Evolutionary conservation across 1,284 basidiomycete species (phyloP).

Genomic region (Malassezia arunalokei): DNA sequence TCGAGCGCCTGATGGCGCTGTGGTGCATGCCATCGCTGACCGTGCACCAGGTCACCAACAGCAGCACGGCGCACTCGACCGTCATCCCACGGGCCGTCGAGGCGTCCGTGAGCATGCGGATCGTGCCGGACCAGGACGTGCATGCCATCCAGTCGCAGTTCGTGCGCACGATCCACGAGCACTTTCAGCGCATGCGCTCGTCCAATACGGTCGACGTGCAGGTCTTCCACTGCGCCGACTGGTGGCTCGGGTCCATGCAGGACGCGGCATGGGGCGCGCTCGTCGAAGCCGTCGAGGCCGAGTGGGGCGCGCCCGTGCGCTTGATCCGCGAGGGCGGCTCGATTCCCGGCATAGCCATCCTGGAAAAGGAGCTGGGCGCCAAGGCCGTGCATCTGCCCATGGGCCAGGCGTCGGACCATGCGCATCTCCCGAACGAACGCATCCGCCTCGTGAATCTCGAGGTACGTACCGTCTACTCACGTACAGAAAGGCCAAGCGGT

Average conservation of each 20-base stretch:
- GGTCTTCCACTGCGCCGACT: constrained; percentile 75
- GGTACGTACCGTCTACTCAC: too few relatives aligned
- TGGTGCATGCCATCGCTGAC: constrained; percentile 36
- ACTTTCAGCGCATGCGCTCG: constrained; percentile 54
- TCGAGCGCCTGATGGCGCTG: constrained; percentile 27
- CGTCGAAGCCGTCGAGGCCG: constrained; percentile 64
- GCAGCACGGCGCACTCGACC: constrained; percentile 28
- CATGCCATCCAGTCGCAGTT: constrained; percentile 59
- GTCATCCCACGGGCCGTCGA: constrained; percentile 33
- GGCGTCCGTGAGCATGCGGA: constrained; percentile 53
- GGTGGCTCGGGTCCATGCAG: constrained; percentile 83
- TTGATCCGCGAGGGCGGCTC: constrained; percentile 65
- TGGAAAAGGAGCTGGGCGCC: constrained; percentile 71
- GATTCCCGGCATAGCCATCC: constrained; percentile 68
- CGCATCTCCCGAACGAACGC: constrained; percentile 72
- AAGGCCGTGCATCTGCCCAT: constrained; percentile 73
- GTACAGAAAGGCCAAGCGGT: constrained; percentile 6
- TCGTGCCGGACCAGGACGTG: constrained; percentile 84
- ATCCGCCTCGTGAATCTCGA: constrained; percentile 64
- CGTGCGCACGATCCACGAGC: constrained; percentile 53
- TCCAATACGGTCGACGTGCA: constrained; percentile 25
- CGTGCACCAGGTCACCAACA: constrained; percentile 30
- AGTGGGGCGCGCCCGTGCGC: constrained; percentile 68
- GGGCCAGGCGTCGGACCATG: constrained; percentile 61
- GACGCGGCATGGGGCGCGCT: constrained; percentile 71